Base-by-base conservation (phyloP, 192 early-diverging fungal species). In the Spizellomyces sp. region DNA sequence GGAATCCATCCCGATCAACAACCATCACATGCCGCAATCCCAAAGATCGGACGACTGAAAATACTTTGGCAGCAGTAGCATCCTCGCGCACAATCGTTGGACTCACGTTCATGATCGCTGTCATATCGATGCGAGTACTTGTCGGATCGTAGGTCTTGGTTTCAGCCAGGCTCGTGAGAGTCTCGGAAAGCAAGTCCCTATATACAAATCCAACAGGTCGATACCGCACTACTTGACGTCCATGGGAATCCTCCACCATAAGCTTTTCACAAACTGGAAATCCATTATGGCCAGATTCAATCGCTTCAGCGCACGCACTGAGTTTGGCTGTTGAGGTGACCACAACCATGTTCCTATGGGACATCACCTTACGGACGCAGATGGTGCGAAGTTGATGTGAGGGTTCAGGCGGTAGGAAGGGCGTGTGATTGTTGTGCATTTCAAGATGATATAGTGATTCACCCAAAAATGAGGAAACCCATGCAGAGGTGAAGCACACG, bases 391-490 rank as follows among this genome's bases (percentile, higher is more conserved):
- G 52, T 15, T 54, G 17, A 45, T 71, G 63, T 36, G 36, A 47
- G 5, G 79, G 76, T 15, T 81, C 79, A 10, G 45, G 45, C 0
- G 68, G 69, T 41, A 81, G 62, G 67, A 65, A 78, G 22, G 73
- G 79, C 2, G 64, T 69, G 9, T 67, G 67, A 59, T 66, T 72
- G 61, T 66, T 58, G 41, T 78, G 68, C 75, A 78, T 72, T 64
- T 81, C 79, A 36, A 22, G 45, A 58, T 81, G 79, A 72, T 81
- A 81, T 5, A 81, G 56, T 6, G 72, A 75, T 17, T 69, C 69
- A 12, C 75, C 79, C 27, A 79, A 50, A 48, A 67, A 67, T 46
- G 70, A 48, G 9, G 70, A 64, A 47, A 73, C 27, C 59, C 69
- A 73, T 5, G 74, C 74, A 9, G 62, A 19, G 42, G 58, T 56